Conservation (phyloP, 2,329 filamentous ascomycete genomes). For the Pseudonectria buxi region DNA sequence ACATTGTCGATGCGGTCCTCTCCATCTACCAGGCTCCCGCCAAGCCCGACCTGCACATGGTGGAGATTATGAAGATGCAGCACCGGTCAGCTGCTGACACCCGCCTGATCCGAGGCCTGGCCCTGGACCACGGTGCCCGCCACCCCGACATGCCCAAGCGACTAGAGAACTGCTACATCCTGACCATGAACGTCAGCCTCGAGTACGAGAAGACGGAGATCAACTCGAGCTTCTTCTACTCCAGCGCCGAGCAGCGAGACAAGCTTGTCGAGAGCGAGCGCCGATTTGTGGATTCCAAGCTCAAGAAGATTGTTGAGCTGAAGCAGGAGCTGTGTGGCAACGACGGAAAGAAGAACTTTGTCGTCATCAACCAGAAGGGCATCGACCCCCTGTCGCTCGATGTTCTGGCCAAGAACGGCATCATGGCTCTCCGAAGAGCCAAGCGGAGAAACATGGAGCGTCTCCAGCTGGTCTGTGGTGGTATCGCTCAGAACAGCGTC, state of each 20-base stretch:
- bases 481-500: slow-evolving; percentile 88
- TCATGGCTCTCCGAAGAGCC: slow-evolving; percentile 84
- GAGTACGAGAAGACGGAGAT: slow-evolving; percentile 99
- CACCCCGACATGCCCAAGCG: slow-evolving; percentile 98
- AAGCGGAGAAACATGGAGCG: slow-evolving; percentile 99
- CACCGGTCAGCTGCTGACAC: slow-evolving; percentile 94
- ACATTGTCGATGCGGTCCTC: slow-evolving; percentile 93
- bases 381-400: slow-evolving; percentile 95
- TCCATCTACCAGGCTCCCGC: slow-evolving; percentile 83
- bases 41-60: slow-evolving; percentile 97
- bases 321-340: slow-evolving; percentile 97
- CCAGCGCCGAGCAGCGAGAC: slow-evolving; percentile 89
- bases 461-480: slow-evolving; percentile 89
- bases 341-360: slow-evolving; percentile 91
- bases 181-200: slow-evolving; percentile 91
- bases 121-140: slow-evolving; percentile 88
- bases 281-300: slow-evolving; percentile 89
- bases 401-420: slow-evolving; percentile 95
- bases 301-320: slow-evolving; percentile 94
- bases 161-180: slow-evolving; percentile 89
- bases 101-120: slow-evolving; percentile 87
- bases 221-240: slow-evolving; percentile 99
- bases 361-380: slow-evolving; percentile 98
- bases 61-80: slow-evolving; percentile 99
- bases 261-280: slow-evolving; percentile 98